These are phyloP conservation scores for Wickerhamomyces strasburgensis DNA, from an alignment of 805 yeast genomes.

Conservation along the genomic window DNA sequence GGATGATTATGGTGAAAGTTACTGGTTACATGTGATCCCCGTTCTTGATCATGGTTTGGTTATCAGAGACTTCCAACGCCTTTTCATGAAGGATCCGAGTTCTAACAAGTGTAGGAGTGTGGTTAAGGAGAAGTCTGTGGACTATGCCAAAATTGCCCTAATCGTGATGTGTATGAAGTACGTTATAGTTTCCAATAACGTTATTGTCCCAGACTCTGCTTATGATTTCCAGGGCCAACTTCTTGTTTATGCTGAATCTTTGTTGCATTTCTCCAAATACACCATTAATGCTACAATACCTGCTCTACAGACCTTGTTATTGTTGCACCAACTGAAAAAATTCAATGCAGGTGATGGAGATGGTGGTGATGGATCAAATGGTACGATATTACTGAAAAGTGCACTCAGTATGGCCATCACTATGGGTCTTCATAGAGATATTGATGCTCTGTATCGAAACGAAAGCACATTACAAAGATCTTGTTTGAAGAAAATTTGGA, in stretches of 20 bases:
- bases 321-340: slow-evolving; percentile 12
- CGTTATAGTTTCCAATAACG: slow-evolving; percentile 6
- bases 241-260: slow-evolving; percentile 10
- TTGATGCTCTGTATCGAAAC: slow-evolving; percentile 13
- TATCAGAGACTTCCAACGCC: slow-evolving; percentile 14
- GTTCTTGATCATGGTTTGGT: slow-evolving; percentile 13
- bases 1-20: slow-evolving; percentile 13
- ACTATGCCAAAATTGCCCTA: slow-evolving; percentile 20
- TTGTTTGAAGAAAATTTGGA: slow-evolving; percentile 17
- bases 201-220: background rate
- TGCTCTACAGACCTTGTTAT: slow-evolving; percentile 19
- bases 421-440: slow-evolving; percentile 22
- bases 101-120: slow-evolving; percentile 8
- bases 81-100: slow-evolving; percentile 8
- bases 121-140: slow-evolving; percentile 9
- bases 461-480: slow-evolving; percentile 6
- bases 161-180: slow-evolving; percentile 12
- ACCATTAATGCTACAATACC: slow-evolving; percentile 15
- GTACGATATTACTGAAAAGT: slow-evolving; percentile 9
- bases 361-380: slow-evolving; percentile 18
- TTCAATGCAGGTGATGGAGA: slow-evolving; percentile 22
- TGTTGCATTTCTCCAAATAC: slow-evolving; percentile 13
- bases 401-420: slow-evolving; percentile 23
- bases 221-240: slow-evolving; percentile 16
- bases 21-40: slow-evolving; percentile 14